A percentile compares a stretch with the other conserved stretches of the same genome.
phyloP scores from a whole-genome alignment of 495 filamentous ascomycete genomes.

The Tuber aestivum region DNA sequence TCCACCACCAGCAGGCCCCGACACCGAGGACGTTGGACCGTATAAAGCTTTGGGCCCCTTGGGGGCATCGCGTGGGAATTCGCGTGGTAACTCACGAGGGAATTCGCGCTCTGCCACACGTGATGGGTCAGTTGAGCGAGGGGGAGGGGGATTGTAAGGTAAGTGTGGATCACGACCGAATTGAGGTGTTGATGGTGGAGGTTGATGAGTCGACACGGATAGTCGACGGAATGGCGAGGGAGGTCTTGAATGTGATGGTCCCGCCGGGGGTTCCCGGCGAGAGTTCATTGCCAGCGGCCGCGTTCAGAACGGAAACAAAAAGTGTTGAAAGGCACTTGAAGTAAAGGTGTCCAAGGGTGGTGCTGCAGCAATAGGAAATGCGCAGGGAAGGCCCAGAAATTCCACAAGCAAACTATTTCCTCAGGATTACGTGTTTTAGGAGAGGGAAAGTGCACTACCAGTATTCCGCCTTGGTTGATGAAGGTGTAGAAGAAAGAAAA shows the following conservation, averaged over 20 bases:
- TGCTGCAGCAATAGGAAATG: background rate
- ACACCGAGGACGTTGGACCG: slow-evolving; percentile 17
- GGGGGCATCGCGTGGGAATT: slow-evolving; percentile 38
- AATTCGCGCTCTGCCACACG: slow-evolving; percentile 21
- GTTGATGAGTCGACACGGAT: slow-evolving; percentile 42
- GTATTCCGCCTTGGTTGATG: background rate
- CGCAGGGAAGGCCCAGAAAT: background rate
- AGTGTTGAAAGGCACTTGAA: background rate
- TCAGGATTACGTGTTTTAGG: background rate
- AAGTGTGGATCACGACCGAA: slow-evolving; percentile 35
- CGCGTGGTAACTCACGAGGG: no score
- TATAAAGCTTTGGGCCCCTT: slow-evolving; percentile 40
- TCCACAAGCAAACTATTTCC: background rate
- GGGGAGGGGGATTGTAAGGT: slow-evolving; percentile 25
- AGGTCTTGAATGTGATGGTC: slow-evolving; percentile 24
- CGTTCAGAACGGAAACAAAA: background rate
- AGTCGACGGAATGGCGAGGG: slow-evolving; percentile 36
- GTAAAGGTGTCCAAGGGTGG: background rate
- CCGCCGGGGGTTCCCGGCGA: slow-evolving; percentile 38
- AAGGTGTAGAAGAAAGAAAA: background rate
- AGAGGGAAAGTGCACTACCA: background rate
- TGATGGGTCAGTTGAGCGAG: slow-evolving; percentile 21
- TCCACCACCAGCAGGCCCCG: slow-evolving; percentile 20
- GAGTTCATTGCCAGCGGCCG: slow-evolving; percentile 17
- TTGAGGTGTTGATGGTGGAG: slow-evolving; percentile 39